Base-by-base conservation (phyloP, 495 filamentous ascomycete species). In the Xylaria curta region DNA sequence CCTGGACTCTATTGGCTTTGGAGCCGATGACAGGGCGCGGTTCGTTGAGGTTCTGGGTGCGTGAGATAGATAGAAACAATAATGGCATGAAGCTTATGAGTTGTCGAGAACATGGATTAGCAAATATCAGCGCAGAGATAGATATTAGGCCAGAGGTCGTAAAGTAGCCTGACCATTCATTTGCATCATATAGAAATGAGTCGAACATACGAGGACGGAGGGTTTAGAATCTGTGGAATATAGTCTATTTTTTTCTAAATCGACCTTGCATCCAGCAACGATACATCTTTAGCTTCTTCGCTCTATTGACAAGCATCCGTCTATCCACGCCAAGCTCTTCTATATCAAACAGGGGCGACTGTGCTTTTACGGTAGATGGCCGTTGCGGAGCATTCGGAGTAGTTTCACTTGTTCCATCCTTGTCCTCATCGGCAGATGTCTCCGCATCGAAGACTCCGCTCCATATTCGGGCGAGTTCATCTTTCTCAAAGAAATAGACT, bases 181-280 rank as follows among this genome's bases (percentile, higher is more conserved):
- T 26, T 47, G 3, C 28, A 49, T 4, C 19, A 51, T n/a, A 19
- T 19, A 17, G 19, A 38, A 53, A 60, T 19, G 12, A 21, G 49
- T 59, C 24, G 17, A 33, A 47, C 26, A 6, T 19, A 44, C 0
- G 1, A 2, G 49, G 36, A 36, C 9, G 4, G 7, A 15, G 9
- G 8, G 3, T 42, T 3, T 33, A 59, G 2, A 59, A 44, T 54
- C 5, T 3, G 26, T 24, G 33, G 13, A 44, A 44, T 67, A 31
- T 54, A 42, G 64, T 81, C 74, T 82, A 86, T 78, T 88, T 87
- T 82, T 98, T 99, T 70, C 81, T 85, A 79, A 98, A 97, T 15
- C 90, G 89, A 26, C 93, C 97, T 79, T 99, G 96, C 79, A 98
- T 91, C 96, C 96, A 94, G 84, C 94, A 97, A 54, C 96, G 90